Percentiles rank a stretch among this genome's conserved stretches.
Conservation (phyloP, 257 asterid species). For the Solanum megistacrolobum region DNA sequence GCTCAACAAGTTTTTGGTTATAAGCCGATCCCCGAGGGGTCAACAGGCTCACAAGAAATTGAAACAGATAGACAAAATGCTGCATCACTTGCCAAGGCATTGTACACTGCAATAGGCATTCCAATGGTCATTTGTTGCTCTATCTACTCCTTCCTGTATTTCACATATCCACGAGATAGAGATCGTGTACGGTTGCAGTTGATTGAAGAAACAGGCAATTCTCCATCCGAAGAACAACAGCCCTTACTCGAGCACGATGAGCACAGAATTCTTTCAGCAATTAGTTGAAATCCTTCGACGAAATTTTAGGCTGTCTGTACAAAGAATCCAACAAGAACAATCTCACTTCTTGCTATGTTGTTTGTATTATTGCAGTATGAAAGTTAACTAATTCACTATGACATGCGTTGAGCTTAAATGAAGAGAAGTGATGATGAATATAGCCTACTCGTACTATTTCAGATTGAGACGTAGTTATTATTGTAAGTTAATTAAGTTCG, state of each 20-base stretch:
- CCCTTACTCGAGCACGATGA: neutral
- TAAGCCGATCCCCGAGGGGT: slow-evolving; percentile 32
- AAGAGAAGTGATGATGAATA: no score
- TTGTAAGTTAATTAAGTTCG: no score
- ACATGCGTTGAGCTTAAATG: no score
- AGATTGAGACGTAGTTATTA: no score
- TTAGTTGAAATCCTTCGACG: neutral
- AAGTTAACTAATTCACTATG: no score
- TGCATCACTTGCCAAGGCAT: slow-evolving; percentile 82
- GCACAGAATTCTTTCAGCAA: slow-evolving; percentile 23
- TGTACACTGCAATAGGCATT: slow-evolving; percentile 66
- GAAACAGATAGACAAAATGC: slow-evolving; percentile 51
- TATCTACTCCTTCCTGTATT: slow-evolving; percentile 25
- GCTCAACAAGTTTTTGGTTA: slow-evolving; percentile 69
- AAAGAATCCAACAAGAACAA: neutral
- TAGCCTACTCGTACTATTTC: no score
- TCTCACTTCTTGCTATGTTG: neutral
- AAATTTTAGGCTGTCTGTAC: neutral
- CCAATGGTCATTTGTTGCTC: slow-evolving; percentile 58
- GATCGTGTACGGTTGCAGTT: slow-evolving; percentile 55
- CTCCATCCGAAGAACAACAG: neutral
- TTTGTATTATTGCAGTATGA: neutral
- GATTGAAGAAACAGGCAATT: neutral
- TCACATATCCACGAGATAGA: slow-evolving; percentile 3
- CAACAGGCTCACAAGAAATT: neutral